phyloP scores from a whole-genome alignment of 176 grass and related monocot genomes.

The Hyparrhenia diplandra region DNA sequence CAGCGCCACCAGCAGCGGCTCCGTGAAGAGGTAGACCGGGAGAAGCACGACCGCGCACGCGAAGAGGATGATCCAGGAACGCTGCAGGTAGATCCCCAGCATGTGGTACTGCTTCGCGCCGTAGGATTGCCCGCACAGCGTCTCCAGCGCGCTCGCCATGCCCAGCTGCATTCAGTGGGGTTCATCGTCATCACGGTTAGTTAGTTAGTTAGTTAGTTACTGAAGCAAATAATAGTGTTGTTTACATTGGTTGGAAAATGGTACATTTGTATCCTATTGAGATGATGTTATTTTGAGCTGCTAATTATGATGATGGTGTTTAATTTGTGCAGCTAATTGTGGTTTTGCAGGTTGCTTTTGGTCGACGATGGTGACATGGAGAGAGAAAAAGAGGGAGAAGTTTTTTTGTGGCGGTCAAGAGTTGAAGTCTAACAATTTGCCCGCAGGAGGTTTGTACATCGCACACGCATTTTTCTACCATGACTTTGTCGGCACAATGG shows the following conservation, averaged over 20 bases:
- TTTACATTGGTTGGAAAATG: not conserved
- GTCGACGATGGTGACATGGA: not conserved
- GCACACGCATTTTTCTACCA: too few relatives aligned
- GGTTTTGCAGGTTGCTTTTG: not conserved
- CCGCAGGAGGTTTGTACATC: not conserved
- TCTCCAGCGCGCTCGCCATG: slow-evolving; percentile 82
- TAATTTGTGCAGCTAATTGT: too few relatives aligned
- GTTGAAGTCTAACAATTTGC: not conserved
- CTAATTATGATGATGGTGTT: too few relatives aligned
- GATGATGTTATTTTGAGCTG: not conserved
- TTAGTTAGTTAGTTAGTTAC: not conserved
- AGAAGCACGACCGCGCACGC: slow-evolving; percentile 14
- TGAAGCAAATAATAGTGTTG: not conserved
- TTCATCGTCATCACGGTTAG: not conserved
- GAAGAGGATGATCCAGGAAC: slow-evolving; percentile 67
- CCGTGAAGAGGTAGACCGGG: slow-evolving; percentile 60
- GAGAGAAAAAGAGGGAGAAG: too few relatives aligned
- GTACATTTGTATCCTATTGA: not conserved
- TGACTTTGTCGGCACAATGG: not conserved
- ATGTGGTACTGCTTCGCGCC: slow-evolving; percentile 66
- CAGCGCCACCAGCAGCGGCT: slow-evolving; percentile 42
- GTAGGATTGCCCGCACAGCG: slow-evolving; percentile 67
- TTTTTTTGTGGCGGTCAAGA: not conserved
- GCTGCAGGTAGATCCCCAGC: slow-evolving; percentile 73
- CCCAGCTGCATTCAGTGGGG: slow-evolving; percentile 42